Evolutionary conservation across 805 yeast genomes (phyloP).

Genomic region (Candida ponderosae): DNA sequence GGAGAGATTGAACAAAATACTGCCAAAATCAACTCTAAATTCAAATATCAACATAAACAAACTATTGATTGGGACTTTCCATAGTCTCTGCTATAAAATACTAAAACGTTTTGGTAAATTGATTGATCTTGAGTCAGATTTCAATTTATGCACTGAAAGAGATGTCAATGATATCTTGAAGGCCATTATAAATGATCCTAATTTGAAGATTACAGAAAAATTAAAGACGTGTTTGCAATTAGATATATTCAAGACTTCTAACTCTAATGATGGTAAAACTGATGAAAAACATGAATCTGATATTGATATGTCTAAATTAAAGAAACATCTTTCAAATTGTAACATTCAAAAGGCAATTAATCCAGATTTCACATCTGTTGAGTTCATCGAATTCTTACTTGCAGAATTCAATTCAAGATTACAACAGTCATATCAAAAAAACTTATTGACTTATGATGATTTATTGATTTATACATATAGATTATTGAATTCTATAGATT

Average conservation of each 20-base stretch:
- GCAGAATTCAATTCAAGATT: no score
- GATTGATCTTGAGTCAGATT: conserved; percentile 33
- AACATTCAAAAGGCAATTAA: conserved; percentile 40
- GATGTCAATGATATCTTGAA: conserved; percentile 45
- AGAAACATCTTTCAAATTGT: conserved; percentile 42
- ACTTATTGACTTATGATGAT: conserved; percentile 77
- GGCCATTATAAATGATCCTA: conserved; percentile 28
- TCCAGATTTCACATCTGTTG: neutral
- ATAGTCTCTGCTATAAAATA: conserved; percentile 64
- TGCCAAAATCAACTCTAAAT: conserved; percentile 25
- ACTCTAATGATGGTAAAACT: conserved; percentile 13
- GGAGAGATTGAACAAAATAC: conserved; percentile 40
- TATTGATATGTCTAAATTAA: conserved; percentile 23
- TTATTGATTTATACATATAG: conserved; percentile 49
- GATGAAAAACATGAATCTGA: no score
- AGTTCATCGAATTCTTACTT: neutral
- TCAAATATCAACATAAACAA: conserved; percentile 27
- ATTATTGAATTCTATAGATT: conserved; percentile 36
- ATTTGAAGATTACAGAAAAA: conserved; percentile 13
- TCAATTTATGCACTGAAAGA: conserved; percentile 56
- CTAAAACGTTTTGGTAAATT: conserved; percentile 45
- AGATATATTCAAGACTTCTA: conserved; percentile 6
- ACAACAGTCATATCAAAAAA: conserved; percentile 15
- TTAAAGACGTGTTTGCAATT: conserved; percentile 3
- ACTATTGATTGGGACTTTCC: conserved; percentile 82